Evolutionary conservation across 2,329 filamentous ascomycete species (phyloP), one percentile per base, ranked within the genome.

Genomic region (Fusarium gaditjirri): DNA sequence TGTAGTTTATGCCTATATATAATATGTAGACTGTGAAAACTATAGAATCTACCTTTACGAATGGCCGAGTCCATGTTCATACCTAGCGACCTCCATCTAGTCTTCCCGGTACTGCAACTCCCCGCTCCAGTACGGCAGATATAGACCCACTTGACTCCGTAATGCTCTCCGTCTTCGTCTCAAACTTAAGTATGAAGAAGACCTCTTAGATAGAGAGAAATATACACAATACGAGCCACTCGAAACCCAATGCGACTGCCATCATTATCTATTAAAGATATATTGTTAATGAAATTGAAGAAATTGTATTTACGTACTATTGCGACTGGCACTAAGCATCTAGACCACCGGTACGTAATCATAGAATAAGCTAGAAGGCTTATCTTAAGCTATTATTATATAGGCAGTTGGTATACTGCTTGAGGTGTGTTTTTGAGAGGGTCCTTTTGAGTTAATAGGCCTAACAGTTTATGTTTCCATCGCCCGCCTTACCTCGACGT

Each of bases 401-500:
- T 14, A 16, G 33, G 33, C 16, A 33, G 33, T 16, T 33, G 33
- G 7, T 33, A 33, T 31, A 33, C 11, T 49, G 46, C 46, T 49
- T 10, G 16, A 33, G n/a, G 46, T 33, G 46, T 23, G 46, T 13
- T 33, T 49, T 17, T 33, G 46, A 33, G 27, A 33, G 46, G 19
- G 46, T 33, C 19, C 29, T 13, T 23, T 19, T 13, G n/a, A 49
- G n/a, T 49, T 33, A 13, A 23, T 33, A 49, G 46, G 29, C 46
- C 29, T 49, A 21, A 49, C 46, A 49, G 29, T 16, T 33, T n/a
- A 33, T 33, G 46, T 17, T 23, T 23, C 29, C 21, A 23, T 49
- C 46, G 29, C 29, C 29, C 11, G 27, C 29, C 29, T 49, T 49
- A 17, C 46, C 16, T 33, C 46, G 68, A 72, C 68, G 46, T 72